A percentile compares a stretch with the other conserved stretches of the same genome.
Conservation (phyloP, 2,329 filamentous ascomycete genomes). For the Biscogniauxia sp. region DNA sequence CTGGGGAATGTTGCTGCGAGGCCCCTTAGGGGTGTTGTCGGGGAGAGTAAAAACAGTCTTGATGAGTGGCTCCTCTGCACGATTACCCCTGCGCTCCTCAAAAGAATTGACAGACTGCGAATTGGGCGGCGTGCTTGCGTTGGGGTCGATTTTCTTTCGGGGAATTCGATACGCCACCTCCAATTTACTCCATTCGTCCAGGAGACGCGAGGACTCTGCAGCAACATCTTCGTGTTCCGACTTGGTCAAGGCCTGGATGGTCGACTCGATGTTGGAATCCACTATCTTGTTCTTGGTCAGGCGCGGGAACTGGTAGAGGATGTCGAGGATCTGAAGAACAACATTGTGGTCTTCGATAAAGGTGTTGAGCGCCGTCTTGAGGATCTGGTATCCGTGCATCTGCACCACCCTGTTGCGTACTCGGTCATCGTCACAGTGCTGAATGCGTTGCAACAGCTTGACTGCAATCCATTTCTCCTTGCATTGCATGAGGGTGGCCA, state of each 20-base stretch:
- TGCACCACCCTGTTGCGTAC: slow-evolving; percentile 86
- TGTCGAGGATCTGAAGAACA: slow-evolving; percentile 82
- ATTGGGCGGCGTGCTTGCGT: slow-evolving; percentile 43
- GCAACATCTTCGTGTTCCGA: slow-evolving; percentile 75
- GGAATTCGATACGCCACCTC: slow-evolving; percentile 92
- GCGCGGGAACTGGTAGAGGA: slow-evolving; percentile 83
- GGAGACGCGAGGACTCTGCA: slow-evolving; percentile 65
- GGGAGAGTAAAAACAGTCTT: slow-evolving; percentile 45
- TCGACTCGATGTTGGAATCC: slow-evolving; percentile 89
- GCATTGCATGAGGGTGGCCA: slow-evolving; percentile 88
- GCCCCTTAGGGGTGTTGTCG: slow-evolving; percentile 55
- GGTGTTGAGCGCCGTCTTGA: slow-evolving; percentile 80
- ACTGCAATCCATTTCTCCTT: slow-evolving; percentile 99
- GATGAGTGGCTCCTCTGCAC: slow-evolving; percentile 37
- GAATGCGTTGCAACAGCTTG: slow-evolving; percentile 86
- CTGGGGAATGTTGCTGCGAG: slow-evolving; percentile 58
- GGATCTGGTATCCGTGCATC: slow-evolving; percentile 95
- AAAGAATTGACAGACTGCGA: slow-evolving; percentile 52
- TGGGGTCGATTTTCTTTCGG: slow-evolving; percentile 79
- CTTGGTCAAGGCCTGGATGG: slow-evolving; percentile 65
- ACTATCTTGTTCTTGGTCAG: slow-evolving; percentile 96
- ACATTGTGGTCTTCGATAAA: slow-evolving; percentile 91
- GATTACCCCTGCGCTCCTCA: slow-evolving; percentile 64
- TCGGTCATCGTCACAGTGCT: slow-evolving; percentile 80
- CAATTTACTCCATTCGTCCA: slow-evolving; percentile 85